Evolutionary conservation across 495 filamentous ascomycete genomes (phyloP).

Genomic region (Xylaria sp.): DNA sequence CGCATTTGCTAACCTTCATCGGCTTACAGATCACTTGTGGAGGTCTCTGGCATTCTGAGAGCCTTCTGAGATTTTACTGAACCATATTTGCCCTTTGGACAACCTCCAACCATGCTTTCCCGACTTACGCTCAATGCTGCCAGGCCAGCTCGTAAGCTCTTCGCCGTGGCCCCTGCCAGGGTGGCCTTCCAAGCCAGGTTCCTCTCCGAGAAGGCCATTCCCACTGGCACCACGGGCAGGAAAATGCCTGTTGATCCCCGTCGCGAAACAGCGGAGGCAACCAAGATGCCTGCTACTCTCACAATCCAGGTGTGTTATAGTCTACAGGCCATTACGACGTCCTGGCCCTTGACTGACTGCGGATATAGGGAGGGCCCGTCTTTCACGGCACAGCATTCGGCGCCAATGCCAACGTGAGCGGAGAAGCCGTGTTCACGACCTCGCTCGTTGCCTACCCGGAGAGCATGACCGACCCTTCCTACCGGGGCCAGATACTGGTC

Average conservation of each 20-base stretch:
- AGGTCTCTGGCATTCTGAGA: too few species aligned
- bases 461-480: conserved; percentile 97
- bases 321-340: background rate
- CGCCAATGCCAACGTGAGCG: conserved; percentile 88
- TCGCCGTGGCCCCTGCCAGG: too few species aligned
- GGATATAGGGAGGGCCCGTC: conserved; percentile 76
- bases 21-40: conserved; percentile 19
- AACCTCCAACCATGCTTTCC: conserved; percentile 66
- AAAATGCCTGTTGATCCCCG: conserved; percentile 53
- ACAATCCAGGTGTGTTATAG: conserved; percentile 77
- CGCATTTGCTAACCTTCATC: conserved; percentile 20
- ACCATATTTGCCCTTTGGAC: conserved; percentile 12
- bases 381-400: conserved; percentile 94
- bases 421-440: conserved; percentile 95
- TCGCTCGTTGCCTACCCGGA: conserved; percentile 95
- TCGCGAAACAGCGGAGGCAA: conserved; percentile 63
- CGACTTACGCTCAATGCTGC: conserved; percentile 65
- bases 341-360: conserved; percentile 22
- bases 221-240: conserved; percentile 67
- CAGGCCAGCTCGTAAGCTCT: conserved; percentile 38
- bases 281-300: conserved; percentile 82
- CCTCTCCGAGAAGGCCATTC: conserved; percentile 51
- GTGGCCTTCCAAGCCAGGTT: conserved; percentile 44
- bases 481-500: conserved; percentile 97
- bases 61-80: too few species aligned